A percentile compares a stretch with the other conserved stretches of the same genome.
These are phyloP conservation scores for Candida jianshihensis DNA, from an alignment of 805 yeast species.

Conservation along the genomic window DNA sequence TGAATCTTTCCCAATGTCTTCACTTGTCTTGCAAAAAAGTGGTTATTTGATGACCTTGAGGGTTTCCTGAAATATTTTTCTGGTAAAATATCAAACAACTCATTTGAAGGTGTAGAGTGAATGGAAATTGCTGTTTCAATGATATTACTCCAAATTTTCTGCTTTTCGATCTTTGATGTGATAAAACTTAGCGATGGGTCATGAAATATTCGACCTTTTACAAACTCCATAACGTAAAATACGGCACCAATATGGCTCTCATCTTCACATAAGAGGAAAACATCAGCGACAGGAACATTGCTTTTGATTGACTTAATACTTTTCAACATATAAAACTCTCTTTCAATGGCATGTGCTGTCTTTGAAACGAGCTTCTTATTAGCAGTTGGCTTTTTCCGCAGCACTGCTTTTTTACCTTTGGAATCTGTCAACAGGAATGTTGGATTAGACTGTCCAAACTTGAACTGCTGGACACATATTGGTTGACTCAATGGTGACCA, in stretches of 20 bases:
- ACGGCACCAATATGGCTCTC: slow-evolving; percentile 46
- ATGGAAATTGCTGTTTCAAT: slow-evolving; percentile 41
- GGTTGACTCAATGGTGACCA: slow-evolving; percentile 25
- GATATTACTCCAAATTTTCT: slow-evolving; percentile 39
- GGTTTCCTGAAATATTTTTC: slow-evolving; percentile 29
- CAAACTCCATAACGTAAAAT: slow-evolving; percentile 55
- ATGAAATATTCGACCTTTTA: slow-evolving; percentile 50
- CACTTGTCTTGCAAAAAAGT: slow-evolving; percentile 50
- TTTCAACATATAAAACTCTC: slow-evolving; percentile 48
- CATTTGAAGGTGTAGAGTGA: slow-evolving; percentile 40
- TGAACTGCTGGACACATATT: slow-evolving; percentile 40
- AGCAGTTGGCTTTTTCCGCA: slow-evolving; percentile 50
- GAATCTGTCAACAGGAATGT: slow-evolving; percentile 44
- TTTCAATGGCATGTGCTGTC: slow-evolving; percentile 56
- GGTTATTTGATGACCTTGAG: slow-evolving; percentile 9
- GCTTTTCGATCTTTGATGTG: slow-evolving; percentile 21
- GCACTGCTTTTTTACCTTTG: slow-evolving; percentile 34
- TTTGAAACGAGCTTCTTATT: slow-evolving; percentile 42
- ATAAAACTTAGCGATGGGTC: slow-evolving; percentile 39
- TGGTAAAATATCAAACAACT: slow-evolving; percentile 38
- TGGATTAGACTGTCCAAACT: slow-evolving; percentile 60
- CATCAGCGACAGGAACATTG: slow-evolving; percentile 48
- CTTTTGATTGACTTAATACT: slow-evolving; percentile 25
- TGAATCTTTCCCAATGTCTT: slow-evolving; percentile 39
- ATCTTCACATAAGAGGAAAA: slow-evolving; percentile 48